A percentile compares a stretch with the other conserved stretches of the same genome.
These are phyloP conservation scores for Suillus subalutaceus DNA, from an alignment of 768 basidiomycete genomes.

Conservation along the genomic window DNA sequence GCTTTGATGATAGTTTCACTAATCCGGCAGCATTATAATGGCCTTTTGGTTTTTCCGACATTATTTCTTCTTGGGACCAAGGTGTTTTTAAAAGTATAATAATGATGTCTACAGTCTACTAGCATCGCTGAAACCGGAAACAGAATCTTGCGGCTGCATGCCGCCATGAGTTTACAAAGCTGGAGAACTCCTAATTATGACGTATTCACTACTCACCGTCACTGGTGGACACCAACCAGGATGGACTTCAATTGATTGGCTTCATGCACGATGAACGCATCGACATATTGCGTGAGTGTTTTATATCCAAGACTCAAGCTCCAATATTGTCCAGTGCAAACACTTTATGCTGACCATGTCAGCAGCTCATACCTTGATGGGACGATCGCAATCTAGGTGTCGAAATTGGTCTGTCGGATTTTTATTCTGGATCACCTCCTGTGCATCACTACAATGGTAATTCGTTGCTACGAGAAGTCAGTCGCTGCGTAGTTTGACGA, in stretches of 20 bases:
- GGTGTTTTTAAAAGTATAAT: not conserved
- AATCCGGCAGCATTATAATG: too few species aligned
- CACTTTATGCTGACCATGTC: not conserved
- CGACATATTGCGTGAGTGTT: not conserved
- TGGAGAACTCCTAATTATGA: not conserved
- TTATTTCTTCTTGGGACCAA: not conserved
- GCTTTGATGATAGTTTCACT: too few species aligned
- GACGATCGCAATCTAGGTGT: not conserved
- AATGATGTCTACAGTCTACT: not conserved
- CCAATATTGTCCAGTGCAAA: too few species aligned
- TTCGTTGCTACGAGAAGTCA: not conserved
- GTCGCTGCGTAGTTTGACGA: not conserved
- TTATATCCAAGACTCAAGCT: not conserved
- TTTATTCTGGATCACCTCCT: not conserved
- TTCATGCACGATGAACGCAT: not conserved
- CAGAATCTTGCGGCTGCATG: not conserved
- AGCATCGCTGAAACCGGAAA: not conserved
- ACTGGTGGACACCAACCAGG: not conserved
- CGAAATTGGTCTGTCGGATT: not conserved
- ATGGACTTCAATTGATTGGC: not conserved
- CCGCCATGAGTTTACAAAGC: not conserved
- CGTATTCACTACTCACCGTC: not conserved
- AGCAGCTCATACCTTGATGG: not conserved
- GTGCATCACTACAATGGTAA: not conserved
- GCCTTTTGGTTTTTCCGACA: too few species aligned